A percentile compares a stretch with the other conserved stretches of the same genome.
These are phyloP conservation scores for Chaetomium cochliodes DNA, from an alignment of 495 filamentous ascomycete genomes.

Conservation along the genomic window DNA sequence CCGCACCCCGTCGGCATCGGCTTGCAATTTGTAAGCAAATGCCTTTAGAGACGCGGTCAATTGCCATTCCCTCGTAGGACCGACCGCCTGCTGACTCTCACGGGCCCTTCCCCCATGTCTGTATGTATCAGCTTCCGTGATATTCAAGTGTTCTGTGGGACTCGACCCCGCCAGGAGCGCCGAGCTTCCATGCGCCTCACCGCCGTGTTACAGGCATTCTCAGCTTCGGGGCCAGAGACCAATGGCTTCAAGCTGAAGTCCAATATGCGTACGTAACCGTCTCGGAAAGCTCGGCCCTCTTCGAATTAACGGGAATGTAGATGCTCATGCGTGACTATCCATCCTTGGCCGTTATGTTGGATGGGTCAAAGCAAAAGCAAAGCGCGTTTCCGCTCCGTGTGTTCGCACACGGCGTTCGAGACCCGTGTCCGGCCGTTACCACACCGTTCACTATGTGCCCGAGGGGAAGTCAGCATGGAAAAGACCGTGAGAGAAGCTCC, in stretches of 20 bases:
- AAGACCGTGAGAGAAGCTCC: not conserved
- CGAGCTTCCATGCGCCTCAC: too few species aligned
- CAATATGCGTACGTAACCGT: not conserved
- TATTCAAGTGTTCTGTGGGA: too few species aligned
- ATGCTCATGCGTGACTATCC: not conserved
- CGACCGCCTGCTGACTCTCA: too few species aligned
- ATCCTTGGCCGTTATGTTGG: not conserved
- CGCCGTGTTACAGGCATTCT: not conserved
- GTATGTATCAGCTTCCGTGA: too few species aligned
- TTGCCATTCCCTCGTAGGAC: too few species aligned
- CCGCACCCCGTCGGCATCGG: not conserved
- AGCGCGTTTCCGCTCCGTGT: not conserved
- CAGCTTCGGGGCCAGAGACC: not conserved
- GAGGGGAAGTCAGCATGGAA: not conserved
- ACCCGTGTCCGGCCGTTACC: not conserved
- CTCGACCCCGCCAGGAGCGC: too few species aligned
- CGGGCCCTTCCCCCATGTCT: not conserved
- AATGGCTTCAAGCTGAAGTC: not conserved
- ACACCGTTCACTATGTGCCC: not conserved
- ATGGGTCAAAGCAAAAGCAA: not conserved
- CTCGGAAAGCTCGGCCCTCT: not conserved
- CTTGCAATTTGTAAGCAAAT: not conserved
- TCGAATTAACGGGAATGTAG: not conserved
- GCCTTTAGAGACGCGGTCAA: not conserved
- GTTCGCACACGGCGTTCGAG: too few species aligned